These are phyloP conservation scores for Linum tenue DNA, from an alignment of 345 rosid genomes.

Conservation along the genomic window DNA sequence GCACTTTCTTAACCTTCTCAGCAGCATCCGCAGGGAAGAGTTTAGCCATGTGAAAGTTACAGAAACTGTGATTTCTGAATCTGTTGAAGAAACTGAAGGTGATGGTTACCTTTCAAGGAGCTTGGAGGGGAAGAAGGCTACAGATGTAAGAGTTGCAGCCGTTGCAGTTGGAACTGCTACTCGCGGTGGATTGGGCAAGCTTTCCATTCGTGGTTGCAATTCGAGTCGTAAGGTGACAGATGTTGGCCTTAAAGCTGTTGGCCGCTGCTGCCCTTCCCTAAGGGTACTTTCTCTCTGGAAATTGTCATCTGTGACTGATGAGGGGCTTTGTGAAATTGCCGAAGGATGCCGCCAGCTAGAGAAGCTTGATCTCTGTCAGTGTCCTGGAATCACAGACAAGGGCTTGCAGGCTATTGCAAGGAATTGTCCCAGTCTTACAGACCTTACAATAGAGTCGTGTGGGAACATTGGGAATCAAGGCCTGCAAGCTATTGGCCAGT, in stretches of 20 bases:
- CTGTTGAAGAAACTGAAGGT: slow-evolving; percentile 29
- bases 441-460: slow-evolving; percentile 69
- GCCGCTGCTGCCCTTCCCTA: slow-evolving; percentile 69
- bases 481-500: slow-evolving; percentile 50
- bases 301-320: slow-evolving; percentile 52
- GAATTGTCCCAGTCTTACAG: slow-evolving; percentile 61
- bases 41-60: slow-evolving; percentile 22
- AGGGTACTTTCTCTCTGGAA: slow-evolving; percentile 68
- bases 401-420: slow-evolving; percentile 56
- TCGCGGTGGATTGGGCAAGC: slow-evolving; percentile 81
- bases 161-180: slow-evolving; percentile 78
- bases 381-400: slow-evolving; percentile 54
- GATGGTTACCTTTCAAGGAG: slow-evolving; percentile 66
- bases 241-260: slow-evolving; percentile 62
- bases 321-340: slow-evolving; percentile 64
- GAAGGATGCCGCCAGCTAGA: slow-evolving; percentile 60
- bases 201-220: slow-evolving; percentile 45
- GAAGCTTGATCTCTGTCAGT: slow-evolving; percentile 69
- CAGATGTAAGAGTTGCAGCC: slow-evolving; percentile 77
- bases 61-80: slow-evolving; percentile 7
- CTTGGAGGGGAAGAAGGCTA: slow-evolving; percentile 86
- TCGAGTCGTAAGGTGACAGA: slow-evolving; percentile 47
- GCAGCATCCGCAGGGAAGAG: slow-evolving; percentile 56
- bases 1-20: slow-evolving; percentile 75
- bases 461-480: slow-evolving; percentile 68